These are phyloP conservation scores for Pueraria montana DNA, from an alignment of 306 rosid species.

Conservation along the genomic window DNA sequence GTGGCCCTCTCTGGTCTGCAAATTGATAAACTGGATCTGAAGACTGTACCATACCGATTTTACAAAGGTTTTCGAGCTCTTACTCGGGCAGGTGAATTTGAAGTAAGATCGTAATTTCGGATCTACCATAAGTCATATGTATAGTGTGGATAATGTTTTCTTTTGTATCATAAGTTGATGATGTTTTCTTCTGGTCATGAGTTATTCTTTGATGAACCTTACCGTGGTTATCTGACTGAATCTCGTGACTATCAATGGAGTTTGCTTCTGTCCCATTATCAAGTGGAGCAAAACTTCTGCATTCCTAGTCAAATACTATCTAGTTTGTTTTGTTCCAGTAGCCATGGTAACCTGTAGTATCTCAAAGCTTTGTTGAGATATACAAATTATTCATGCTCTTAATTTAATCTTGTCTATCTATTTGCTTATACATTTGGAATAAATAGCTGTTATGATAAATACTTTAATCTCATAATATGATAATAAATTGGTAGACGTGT, in stretches of 20 bases:
- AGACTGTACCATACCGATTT: slow-evolving; percentile 60
- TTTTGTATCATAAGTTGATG: background rate
- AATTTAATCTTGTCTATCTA: background rate
- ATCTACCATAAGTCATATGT: slow-evolving; percentile 3
- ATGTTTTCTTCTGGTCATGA: slow-evolving; percentile 14
- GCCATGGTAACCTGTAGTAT: background rate
- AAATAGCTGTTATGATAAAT: background rate
- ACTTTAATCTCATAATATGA: background rate
- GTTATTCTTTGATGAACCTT: background rate
- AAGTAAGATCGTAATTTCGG: slow-evolving; percentile 68
- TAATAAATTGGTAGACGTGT: background rate
- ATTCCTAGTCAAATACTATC: background rate
- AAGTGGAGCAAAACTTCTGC: background rate
- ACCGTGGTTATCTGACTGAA: background rate
- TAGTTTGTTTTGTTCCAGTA: background rate
- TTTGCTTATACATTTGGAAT: background rate
- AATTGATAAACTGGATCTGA: slow-evolving; percentile 75
- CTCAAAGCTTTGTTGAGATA: background rate
- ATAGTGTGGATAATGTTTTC: slow-evolving; percentile 15
- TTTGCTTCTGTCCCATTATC: background rate
- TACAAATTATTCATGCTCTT: background rate
- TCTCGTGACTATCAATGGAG: background rate
- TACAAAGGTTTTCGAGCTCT: slow-evolving; percentile 87
- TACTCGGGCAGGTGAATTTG: slow-evolving; percentile 79
- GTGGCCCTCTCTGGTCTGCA: slow-evolving; percentile 82